These are phyloP conservation scores for Podospora pseudopauciseta DNA, from an alignment of 495 filamentous ascomycete species.

Conservation along the genomic window DNA sequence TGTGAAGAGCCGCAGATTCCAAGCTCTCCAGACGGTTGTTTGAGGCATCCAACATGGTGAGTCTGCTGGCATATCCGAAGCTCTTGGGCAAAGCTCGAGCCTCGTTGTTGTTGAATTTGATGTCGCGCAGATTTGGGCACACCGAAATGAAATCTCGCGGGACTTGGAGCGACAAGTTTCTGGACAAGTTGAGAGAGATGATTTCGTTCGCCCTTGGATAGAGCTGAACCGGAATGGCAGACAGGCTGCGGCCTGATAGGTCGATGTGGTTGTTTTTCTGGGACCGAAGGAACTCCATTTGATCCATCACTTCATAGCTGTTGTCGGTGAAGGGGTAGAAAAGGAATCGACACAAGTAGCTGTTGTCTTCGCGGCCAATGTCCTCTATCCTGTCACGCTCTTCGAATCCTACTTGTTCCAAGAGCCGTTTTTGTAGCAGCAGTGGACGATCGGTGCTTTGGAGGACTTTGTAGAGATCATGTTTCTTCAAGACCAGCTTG, in stretches of 20 bases:
- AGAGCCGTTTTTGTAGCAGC: conserved; percentile 84
- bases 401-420: conserved; percentile 92
- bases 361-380: conserved; percentile 95
- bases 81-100: conserved; percentile 81
- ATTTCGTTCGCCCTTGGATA: conserved; percentile 92
- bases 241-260: conserved; percentile 82
- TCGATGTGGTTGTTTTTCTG: conserved; percentile 93
- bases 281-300: conserved; percentile 73
- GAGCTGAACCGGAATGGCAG: conserved; percentile 90
- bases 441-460: conserved; percentile 76
- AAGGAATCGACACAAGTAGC: conserved; percentile 91
- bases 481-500: conserved; percentile 90
- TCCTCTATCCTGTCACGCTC: conserved; percentile 84
- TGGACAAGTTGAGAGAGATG: conserved; percentile 87
- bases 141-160: conserved; percentile 95
- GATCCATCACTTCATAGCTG: conserved; percentile 62
- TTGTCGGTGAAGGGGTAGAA: conserved; percentile 85
- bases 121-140: conserved; percentile 86
- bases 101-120: conserved; percentile 91
- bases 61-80: conserved; percentile 70
- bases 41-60: conserved; percentile 89
- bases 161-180: conserved; percentile 87
- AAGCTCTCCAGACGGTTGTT: conserved; percentile 89
- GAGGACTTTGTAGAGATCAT: conserved; percentile 81
- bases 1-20: conserved; percentile 71